Percentiles rank a stretch among this genome's conserved stretches.
Evolutionary conservation across 176 grass and related monocot species (phyloP).

Genomic region (Aegilops bicornis): DNA sequence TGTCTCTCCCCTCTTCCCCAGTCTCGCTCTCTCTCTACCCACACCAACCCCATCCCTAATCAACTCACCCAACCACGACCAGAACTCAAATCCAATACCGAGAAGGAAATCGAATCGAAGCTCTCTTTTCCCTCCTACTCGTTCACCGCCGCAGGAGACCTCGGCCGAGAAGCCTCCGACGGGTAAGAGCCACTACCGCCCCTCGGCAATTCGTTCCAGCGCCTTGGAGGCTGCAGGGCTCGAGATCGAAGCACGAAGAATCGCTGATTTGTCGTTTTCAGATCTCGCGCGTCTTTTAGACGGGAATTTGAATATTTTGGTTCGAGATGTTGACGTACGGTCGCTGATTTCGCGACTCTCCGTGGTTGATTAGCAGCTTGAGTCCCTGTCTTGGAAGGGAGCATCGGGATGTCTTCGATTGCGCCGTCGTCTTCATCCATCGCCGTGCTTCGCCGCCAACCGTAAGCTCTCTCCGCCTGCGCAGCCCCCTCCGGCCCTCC

Average conservation of each 20-base stretch:
- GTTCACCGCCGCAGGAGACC: slow-evolving; percentile 8
- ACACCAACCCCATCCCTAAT: slow-evolving; percentile 48
- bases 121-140: not conserved
- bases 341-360: not conserved
- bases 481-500: not conserved
- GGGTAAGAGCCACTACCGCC: slow-evolving; percentile 33
- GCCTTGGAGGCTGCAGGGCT: not conserved
- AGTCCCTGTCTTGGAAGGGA: not conserved
- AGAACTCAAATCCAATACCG: not conserved
- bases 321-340: not conserved
- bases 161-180: slow-evolving; percentile 24
- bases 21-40: not conserved
- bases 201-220: not conserved
- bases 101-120: not conserved
- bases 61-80: not conserved
- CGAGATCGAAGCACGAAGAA: not conserved
- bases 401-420: slow-evolving; percentile 34
- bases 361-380: slow-evolving; percentile 30
- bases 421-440: slow-evolving; percentile 39
- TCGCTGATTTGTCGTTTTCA: not conserved
- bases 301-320: not conserved
- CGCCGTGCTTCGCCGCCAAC: slow-evolving; percentile 28
- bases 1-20: not conserved
- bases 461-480: slow-evolving; percentile 30
- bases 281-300: slow-evolving; percentile 7